Percentiles rank a stretch among this genome's conserved stretches.
These are phyloP conservation scores for Vitis vinifera DNA, from an alignment of 164 flowering plant species.

Conservation along the genomic window DNA sequence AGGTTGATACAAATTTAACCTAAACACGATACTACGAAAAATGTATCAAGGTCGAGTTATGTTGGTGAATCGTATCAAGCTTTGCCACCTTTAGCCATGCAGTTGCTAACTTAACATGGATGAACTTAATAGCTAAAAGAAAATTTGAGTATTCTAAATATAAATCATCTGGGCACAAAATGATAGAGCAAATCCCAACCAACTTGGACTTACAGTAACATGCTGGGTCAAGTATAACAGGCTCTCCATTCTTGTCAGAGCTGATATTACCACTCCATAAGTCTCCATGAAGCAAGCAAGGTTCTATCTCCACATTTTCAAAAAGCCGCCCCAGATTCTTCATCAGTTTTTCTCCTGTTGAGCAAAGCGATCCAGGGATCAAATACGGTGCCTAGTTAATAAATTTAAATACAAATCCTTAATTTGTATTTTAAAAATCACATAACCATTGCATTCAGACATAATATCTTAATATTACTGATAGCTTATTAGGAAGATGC, in stretches of 20 bases:
- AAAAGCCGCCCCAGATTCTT: constrained; percentile 78
- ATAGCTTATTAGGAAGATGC: not conserved
- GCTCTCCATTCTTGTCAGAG: constrained; percentile 84
- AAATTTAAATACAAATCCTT: not conserved
- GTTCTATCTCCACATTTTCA: constrained; percentile 67
- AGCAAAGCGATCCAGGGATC: not conserved
- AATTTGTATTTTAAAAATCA: not conserved
- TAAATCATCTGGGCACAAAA: not conserved
- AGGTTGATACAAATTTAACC: too few relatives aligned
- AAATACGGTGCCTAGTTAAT: not conserved
- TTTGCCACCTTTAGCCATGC: too few relatives aligned
- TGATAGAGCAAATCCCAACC: constrained; percentile 6
- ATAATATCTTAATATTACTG: too few relatives aligned
- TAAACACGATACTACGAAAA: too few relatives aligned
- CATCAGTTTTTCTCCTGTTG: constrained; percentile 73
- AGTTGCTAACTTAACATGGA: too few relatives aligned
- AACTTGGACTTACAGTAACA: constrained; percentile 83
- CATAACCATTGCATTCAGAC: not conserved
- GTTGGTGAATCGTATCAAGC: too few relatives aligned
- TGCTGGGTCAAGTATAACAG: constrained; percentile 95
- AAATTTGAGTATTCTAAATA: too few relatives aligned
- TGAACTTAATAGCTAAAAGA: too few relatives aligned
- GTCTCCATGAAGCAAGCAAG: constrained; percentile 97
- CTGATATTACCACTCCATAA: constrained; percentile 96
- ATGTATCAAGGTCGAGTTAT: too few relatives aligned